Percentiles rank a stretch among this genome's conserved stretches.
These are phyloP conservation scores for Metschnikowia gelsemii DNA, from an alignment of 805 yeast genomes.

Conservation along the genomic window DNA sequence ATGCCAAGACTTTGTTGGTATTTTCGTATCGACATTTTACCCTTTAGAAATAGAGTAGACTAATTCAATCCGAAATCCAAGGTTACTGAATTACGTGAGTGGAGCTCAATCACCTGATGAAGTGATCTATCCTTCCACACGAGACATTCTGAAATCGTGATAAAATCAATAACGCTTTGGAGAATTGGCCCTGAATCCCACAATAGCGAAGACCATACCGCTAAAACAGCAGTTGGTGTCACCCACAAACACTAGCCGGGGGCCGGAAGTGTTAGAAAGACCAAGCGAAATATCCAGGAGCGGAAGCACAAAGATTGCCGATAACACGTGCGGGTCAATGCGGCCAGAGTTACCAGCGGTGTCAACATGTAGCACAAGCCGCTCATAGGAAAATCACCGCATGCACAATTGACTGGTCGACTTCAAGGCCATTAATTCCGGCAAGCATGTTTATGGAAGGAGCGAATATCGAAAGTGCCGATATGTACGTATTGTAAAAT, in stretches of 20 bases:
- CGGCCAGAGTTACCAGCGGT: constrained; percentile 42
- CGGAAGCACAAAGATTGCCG: constrained; percentile 78
- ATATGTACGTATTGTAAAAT: constrained; percentile 87
- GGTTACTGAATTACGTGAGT: too few species aligned
- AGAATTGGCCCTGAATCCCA: constrained; percentile 96
- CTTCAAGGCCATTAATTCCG: constrained; percentile 95
- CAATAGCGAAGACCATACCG: constrained; percentile 98
- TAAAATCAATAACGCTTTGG: constrained; percentile 85
- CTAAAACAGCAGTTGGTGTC: constrained; percentile 97
- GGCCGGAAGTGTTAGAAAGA: constrained; percentile 79
- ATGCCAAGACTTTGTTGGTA: too few species aligned
- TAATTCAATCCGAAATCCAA: too few species aligned
- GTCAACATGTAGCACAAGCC: constrained; percentile 67
- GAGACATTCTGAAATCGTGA: too few species aligned
- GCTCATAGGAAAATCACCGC: constrained; percentile 71
- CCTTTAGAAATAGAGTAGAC: too few species aligned
- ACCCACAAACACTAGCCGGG: constrained; percentile 94
- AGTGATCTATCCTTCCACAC: too few species aligned
- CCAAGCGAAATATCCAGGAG: constrained; percentile 82
- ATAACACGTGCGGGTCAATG: constrained; percentile 82
- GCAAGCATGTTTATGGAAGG: constrained; percentile 96
- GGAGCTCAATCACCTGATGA: too few species aligned
- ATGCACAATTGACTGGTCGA: constrained; percentile 86
- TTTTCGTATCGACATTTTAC: too few species aligned
- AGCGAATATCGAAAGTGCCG: constrained; percentile 84